Evolutionary conservation across 2,329 filamentous ascomycete species (phyloP).

Genomic region (Drechslerella stenobrocha): DNA sequence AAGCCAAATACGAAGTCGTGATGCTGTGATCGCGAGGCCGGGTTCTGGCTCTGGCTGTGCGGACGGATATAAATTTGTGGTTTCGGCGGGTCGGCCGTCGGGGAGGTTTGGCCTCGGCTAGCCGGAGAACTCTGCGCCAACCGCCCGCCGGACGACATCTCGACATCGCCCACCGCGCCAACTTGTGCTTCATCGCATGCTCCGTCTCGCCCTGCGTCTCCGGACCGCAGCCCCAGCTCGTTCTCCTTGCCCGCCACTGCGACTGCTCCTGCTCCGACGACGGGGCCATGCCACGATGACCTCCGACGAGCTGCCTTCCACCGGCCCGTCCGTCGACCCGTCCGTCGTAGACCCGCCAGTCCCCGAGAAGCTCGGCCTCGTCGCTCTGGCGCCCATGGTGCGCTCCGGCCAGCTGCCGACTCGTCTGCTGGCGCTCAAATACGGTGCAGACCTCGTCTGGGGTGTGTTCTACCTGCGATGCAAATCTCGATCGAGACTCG

Average conservation of each 20-base stretch:
- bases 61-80: too few species aligned
- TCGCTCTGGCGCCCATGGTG: constrained; percentile 93
- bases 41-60: too few species aligned
- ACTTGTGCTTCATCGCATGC: too few species aligned
- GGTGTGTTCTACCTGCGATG: constrained; percentile 60
- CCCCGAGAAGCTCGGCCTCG: constrained; percentile 30
- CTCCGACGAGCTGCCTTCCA: constrained; percentile 23
- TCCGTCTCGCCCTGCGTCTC: constrained; percentile 2
- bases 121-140: too few species aligned
- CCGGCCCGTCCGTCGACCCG: constrained; percentile 11
- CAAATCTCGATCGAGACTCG: neutral
- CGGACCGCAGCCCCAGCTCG: neutral
- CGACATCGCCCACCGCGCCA: too few species aligned
- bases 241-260: constrained; percentile 22
- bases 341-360: neutral
- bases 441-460: constrained; percentile 97
- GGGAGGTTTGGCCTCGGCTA: constrained; percentile 1
- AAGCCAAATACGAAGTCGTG: neutral
- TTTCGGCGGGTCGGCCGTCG: neutral
- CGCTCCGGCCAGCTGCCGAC: constrained; percentile 94
- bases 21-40: too few species aligned
- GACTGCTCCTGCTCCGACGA: constrained; percentile 14
- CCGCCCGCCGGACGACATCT: too few species aligned
- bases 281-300: constrained; percentile 46
- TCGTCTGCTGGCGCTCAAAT: constrained; percentile 83